Percentiles rank a stretch among this genome's conserved stretches.
Conservation (phyloP, 164 flowering plant species). For the Annona squamosa region DNA sequence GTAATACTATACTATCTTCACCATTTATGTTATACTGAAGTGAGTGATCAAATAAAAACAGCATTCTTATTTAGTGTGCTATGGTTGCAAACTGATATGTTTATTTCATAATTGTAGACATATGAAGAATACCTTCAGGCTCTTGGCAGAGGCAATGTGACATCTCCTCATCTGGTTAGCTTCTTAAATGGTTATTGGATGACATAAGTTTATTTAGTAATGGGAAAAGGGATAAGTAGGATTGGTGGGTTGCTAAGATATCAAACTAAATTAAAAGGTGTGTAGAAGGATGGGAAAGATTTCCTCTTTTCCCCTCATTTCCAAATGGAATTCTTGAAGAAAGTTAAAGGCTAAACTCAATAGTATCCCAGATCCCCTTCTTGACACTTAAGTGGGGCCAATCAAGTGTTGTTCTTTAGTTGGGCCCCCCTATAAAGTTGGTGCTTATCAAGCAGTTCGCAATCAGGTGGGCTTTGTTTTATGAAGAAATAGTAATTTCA, state of each 20-base stretch:
- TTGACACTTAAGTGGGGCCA: not conserved
- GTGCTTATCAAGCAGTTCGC: not conserved
- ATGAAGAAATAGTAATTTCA: not conserved
- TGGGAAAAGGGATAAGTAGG: too few relatives aligned
- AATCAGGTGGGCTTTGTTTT: not conserved
- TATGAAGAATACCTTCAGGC: slow-evolving; percentile 82
- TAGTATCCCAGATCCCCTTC: not conserved
- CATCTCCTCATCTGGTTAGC: slow-evolving; percentile 39
- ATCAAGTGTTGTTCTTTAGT: not conserved
- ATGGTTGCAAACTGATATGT: too few relatives aligned
- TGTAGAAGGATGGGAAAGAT: too few relatives aligned
- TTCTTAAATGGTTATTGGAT: not conserved
- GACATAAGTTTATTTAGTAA: not conserved
- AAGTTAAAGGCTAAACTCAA: not conserved
- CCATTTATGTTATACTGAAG: not conserved
- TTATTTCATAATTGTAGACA: slow-evolving; percentile 38
- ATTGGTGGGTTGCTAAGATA: too few relatives aligned
- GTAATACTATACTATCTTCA: not conserved
- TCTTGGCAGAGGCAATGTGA: slow-evolving; percentile 38
- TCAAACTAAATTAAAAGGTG: too few relatives aligned
- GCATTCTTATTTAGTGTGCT: not conserved
- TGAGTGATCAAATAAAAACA: not conserved
- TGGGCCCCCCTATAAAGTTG: not conserved
- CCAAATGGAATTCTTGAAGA: not conserved
- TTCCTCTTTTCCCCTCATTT: too few relatives aligned